Evolutionary conservation across 768 basidiomycete species (phyloP).

Genomic region (Exidia glandulosa): DNA sequence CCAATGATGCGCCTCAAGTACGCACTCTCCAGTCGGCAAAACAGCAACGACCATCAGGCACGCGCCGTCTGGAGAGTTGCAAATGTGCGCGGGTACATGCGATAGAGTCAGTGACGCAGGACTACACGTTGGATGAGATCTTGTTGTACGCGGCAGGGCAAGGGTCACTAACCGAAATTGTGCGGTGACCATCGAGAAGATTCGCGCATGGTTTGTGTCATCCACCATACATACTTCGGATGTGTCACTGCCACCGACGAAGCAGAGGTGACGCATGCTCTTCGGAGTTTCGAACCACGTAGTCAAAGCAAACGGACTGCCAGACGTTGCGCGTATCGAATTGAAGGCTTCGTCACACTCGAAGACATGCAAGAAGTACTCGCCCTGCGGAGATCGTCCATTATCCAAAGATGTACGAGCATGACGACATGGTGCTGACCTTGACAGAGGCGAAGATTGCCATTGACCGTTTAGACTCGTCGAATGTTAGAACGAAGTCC

Average conservation of each 20-base stretch:
- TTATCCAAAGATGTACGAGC: background rate
- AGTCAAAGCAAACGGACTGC: slow-evolving; percentile 28
- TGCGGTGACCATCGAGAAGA: slow-evolving; percentile 44
- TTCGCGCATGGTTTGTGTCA: slow-evolving; percentile 27
- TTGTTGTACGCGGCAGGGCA: background rate
- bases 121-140: slow-evolving; percentile 24
- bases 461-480: slow-evolving; percentile 40
- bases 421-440: background rate
- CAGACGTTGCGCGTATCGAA: slow-evolving; percentile 28
- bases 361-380: slow-evolving; percentile 33
- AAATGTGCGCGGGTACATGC: slow-evolving; percentile 22
- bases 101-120: slow-evolving; percentile 34
- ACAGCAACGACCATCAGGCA: slow-evolving; percentile 32
- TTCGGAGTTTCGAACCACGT: slow-evolving; percentile 30
- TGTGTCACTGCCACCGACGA: slow-evolving; percentile 35
- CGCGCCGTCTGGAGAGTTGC: slow-evolving; percentile 43
- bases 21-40: slow-evolving; percentile 6
- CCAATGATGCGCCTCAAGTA: slow-evolving; percentile 40
- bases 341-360: slow-evolving; percentile 34
- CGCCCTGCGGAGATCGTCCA: background rate
- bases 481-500: slow-evolving; percentile 36
- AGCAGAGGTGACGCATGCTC: slow-evolving; percentile 27
- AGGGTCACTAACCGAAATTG: slow-evolving; percentile 37
- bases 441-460: slow-evolving; percentile 10
- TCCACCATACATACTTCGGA: slow-evolving; percentile 41